Base-by-base conservation (phyloP, 2,329 filamentous ascomycete genomes). In the Ramichloridium luteum region DNA sequence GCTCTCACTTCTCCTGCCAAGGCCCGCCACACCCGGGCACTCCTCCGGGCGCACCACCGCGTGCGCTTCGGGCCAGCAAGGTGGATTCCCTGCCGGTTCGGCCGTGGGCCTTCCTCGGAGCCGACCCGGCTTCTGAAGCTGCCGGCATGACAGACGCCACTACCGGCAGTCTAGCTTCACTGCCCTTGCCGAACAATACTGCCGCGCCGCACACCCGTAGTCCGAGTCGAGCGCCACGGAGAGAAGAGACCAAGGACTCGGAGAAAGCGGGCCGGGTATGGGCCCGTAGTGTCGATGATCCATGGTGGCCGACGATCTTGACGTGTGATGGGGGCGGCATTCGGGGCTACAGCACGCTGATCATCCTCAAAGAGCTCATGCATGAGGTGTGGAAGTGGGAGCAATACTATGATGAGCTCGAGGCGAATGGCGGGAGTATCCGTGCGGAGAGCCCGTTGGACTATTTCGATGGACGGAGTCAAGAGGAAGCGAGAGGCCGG, bases 261-360 rank as follows among this genome's bases (percentile, higher is more conserved):
- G 46, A 50, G 31, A 52, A 58, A 41, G 54, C 59, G 9, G 62
- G 62, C 12, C 48, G 54, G 29, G 51, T 54, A 20, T 67, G 63
- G 63, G 55, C 59, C 25, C 45, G 49, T 37, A 42, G 46, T 10
- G 44, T 64, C 4, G 52, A 61, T 13, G 62, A 64, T 44, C 56
- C 62, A 27, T 67, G 63, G 63, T 56, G 62, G 31, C 60, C 63
- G 31, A 55, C 60, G 20, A 65, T 67, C 25, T 43, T 67, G 31
- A 63, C 62, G 1, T 46, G 64, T 25, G 56, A 68, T 49, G 64
- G 65, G 30, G 64, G 65, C 20, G 64, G 65, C 5, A 67, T 68
- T 23, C 54, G 65, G 35, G 64, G 64, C 37, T 67, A 67, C 49
- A 62, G 62, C 33, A 64, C 59, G 44, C 53, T 68, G 27, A 46